Conservation (phyloP, 495 filamentous ascomycete genomes). For the Pyrenopolyporus hunteri region DNA sequence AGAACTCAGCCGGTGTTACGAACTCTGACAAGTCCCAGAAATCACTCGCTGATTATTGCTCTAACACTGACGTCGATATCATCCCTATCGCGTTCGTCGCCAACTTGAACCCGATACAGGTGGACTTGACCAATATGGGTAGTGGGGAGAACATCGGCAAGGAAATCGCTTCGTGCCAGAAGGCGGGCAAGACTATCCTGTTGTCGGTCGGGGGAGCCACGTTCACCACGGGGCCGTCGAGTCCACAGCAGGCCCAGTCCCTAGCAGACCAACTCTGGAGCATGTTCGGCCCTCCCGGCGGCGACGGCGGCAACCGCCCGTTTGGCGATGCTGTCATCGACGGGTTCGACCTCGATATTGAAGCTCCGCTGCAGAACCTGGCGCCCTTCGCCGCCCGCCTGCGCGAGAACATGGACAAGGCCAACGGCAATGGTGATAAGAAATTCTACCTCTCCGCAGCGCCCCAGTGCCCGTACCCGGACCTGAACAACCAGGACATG, state of each 20-base stretch:
- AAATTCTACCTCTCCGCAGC: constrained; percentile 62
- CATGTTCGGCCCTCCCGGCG: constrained; percentile 61
- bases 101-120: constrained; percentile 55
- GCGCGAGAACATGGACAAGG: constrained; percentile 56
- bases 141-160: constrained; percentile 55
- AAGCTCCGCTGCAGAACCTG: constrained; percentile 50
- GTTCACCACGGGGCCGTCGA: constrained; percentile 54
- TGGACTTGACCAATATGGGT: constrained; percentile 63
- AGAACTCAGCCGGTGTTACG: constrained; percentile 33
- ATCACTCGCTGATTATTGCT: constrained; percentile 33
- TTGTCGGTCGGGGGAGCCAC: constrained; percentile 66
- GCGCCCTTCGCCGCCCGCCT: constrained; percentile 61
- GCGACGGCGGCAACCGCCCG: constrained; percentile 47
- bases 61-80: constrained; percentile 46
- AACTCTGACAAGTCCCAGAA: constrained; percentile 19
- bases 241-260: constrained; percentile 52
- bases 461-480: constrained; percentile 61
- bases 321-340: constrained; percentile 60
- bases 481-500: constrained; percentile 58
- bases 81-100: constrained; percentile 67
- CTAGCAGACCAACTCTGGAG: constrained; percentile 67
- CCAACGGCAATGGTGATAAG: constrained; percentile 45
- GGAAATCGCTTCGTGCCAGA: constrained; percentile 66
- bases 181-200: constrained; percentile 64
- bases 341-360: constrained; percentile 62